Base-by-base conservation (phyloP, 352 stramenopile species). In the Pythium rhizo-oryzae region DNA sequence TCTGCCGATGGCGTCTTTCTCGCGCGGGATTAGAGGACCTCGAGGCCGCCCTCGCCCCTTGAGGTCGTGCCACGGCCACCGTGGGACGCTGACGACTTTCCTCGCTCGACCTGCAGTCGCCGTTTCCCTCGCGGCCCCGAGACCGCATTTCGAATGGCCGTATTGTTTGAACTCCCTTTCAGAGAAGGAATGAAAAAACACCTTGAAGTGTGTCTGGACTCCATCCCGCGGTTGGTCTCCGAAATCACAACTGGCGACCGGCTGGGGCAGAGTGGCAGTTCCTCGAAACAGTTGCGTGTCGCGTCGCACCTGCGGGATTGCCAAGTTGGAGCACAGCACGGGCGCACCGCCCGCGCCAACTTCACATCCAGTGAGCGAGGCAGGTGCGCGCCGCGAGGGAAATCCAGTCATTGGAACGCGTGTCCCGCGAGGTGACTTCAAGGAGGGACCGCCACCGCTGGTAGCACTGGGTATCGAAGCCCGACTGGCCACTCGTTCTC, bases 41-140 rank as follows among this genome's bases (percentile, higher is more conserved):
- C 39, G 39, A 47, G 35, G 52, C n/a, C 33, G 16, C 7, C 52
- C 13, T 51, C 53, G 28, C n/a, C 7, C 30, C 13, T 51, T 30
- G 8, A 5, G 50, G n/a, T 21, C 37, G 16, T 62, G 24, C 30
- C 56, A 62, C n/a, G 19, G 11, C 39, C 35, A 62, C 56, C 30
- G 56, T 62, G 56, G 56, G 55, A 62, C 55, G 23, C 13, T 39
- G 39, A 51, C 39, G 56, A 62, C 23, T 44, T 25, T 41, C n/a
- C n/a, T 57, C 19, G 19, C 44, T 16, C 50, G 50, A 37, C 12
- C 25, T 19, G 25, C 8, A 41, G 12, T 25, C 52, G 35, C 16
- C 18, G 24, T 41, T 51, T n/a, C 56, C 43, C 24, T 62, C 9
- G 25, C 24, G 4, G 12, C 37, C 37, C 43, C 37, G 55, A 24